Evolutionary conservation across 768 basidiomycete genomes (phyloP).

Genomic region (Cystoderma amianthinum): DNA sequence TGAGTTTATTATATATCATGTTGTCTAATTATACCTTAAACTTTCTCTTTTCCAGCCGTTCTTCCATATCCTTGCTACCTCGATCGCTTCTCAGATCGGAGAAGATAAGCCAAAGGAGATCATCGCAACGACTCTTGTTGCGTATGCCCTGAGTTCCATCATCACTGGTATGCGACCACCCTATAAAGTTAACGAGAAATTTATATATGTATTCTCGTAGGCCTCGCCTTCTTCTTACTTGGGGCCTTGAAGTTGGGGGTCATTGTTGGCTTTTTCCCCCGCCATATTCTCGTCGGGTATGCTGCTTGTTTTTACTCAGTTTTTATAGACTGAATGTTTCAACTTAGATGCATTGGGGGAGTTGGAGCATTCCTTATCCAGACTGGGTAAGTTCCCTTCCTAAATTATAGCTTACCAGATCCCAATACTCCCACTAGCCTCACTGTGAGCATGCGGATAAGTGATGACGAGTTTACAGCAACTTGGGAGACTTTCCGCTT

Average conservation of each 20-base stretch:
- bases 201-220: slow-evolving; percentile 23
- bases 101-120: slow-evolving; percentile 62
- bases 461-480: slow-evolving; percentile 70
- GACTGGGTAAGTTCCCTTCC: slow-evolving; percentile 72
- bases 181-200: slow-evolving; percentile 1
- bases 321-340: slow-evolving; percentile 1
- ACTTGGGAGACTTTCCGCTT: slow-evolving; percentile 57
- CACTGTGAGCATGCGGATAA: slow-evolving; percentile 77
- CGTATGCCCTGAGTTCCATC: slow-evolving; percentile 81
- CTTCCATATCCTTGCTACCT: slow-evolving; percentile 85
- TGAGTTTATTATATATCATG: too few species aligned
- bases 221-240: slow-evolving; percentile 79
- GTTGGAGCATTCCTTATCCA: slow-evolving; percentile 89
- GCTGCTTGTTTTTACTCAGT: slow-evolving; percentile 13
- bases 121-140: slow-evolving; percentile 88
- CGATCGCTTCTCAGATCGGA: slow-evolving; percentile 67
- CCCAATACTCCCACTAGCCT: too few species aligned
- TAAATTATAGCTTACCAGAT: too few species aligned
- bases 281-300: slow-evolving; percentile 93
- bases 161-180: slow-evolving; percentile 72
- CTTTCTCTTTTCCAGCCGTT: slow-evolving; percentile 59
- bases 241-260: slow-evolving; percentile 79
- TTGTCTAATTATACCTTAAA: too few species aligned
- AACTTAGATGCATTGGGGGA: slow-evolving; percentile 83
- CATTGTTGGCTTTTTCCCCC: slow-evolving; percentile 91